Evolutionary conservation across 345 rosid genomes (phyloP).

Genomic region (Gossypium anomalum): DNA sequence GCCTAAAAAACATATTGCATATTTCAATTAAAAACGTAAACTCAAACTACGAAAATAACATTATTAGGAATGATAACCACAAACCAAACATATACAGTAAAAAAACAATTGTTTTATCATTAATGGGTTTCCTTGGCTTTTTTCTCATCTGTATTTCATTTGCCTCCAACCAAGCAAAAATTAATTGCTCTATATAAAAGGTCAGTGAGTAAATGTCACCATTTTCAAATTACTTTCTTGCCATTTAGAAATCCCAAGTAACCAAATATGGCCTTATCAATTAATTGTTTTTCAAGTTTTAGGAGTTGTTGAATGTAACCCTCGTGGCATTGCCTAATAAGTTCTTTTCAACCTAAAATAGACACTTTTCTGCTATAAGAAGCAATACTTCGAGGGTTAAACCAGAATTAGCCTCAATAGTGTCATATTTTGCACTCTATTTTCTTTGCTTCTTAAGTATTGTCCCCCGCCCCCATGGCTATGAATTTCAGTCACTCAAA

Average conservation of each 20-base stretch:
- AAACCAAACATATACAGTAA: too few species aligned
- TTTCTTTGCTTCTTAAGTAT: background rate
- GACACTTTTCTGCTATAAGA: background rate
- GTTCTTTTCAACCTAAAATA: background rate
- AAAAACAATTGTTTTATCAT: too few species aligned
- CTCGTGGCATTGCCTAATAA: background rate
- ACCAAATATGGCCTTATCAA: background rate
- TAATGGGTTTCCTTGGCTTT: too few species aligned
- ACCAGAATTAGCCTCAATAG: background rate
- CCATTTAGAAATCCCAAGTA: background rate
- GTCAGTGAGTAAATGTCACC: background rate
- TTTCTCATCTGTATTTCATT: too few species aligned
- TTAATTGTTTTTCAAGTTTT: background rate
- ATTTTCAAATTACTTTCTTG: background rate
- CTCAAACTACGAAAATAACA: too few species aligned
- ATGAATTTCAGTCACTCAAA: background rate
- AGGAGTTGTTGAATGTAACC: background rate
- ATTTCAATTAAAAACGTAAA: too few species aligned
- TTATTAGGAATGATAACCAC: fast-evolving
- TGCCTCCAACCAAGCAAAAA: background rate
- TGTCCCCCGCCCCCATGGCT: background rate
- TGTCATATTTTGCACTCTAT: background rate
- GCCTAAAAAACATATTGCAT: too few species aligned
- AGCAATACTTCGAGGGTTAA: background rate
- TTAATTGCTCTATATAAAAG: background rate